Evolutionary conservation across 2,329 filamentous ascomycete genomes (phyloP).

Genomic region (Penicillium sp.): DNA sequence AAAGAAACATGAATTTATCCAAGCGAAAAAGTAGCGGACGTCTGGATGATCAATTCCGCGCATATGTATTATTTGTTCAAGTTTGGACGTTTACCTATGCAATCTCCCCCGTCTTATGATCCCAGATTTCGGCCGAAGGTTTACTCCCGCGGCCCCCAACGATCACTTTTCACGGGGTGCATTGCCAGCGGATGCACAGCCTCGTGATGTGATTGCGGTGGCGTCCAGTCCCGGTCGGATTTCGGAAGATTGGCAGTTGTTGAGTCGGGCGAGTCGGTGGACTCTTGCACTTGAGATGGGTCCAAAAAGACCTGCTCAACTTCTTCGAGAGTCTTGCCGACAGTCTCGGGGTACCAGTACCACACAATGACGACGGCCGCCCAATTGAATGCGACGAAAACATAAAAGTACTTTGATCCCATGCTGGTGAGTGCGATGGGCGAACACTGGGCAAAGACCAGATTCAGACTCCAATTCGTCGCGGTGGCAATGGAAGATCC

Average conservation of each 20-base stretch:
- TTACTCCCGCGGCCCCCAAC: too few relatives aligned
- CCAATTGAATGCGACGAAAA: constrained; percentile 47
- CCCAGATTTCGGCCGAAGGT: too few relatives aligned
- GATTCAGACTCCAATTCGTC: constrained; percentile 42
- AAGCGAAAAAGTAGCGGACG: too few relatives aligned
- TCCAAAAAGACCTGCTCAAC: constrained; percentile 25
- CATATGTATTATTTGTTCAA: too few relatives aligned
- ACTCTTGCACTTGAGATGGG: neutral
- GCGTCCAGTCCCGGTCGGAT: neutral
- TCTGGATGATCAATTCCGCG: too few relatives aligned
- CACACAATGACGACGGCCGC: constrained; percentile 33
- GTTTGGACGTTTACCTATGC: too few relatives aligned
- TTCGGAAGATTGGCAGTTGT: neutral
- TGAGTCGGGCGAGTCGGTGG: neutral
- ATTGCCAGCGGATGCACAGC: too few relatives aligned
- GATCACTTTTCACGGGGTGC: too few relatives aligned
- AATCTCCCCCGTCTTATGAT: too few relatives aligned
- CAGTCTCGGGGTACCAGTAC: constrained; percentile 32
- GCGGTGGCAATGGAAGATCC: constrained; percentile 43
- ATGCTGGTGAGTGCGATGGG: constrained; percentile 41
- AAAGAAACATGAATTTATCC: too few relatives aligned
- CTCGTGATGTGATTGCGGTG: constrained; percentile 7
- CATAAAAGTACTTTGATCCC: constrained; percentile 47
- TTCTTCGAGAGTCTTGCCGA: constrained; percentile 27
- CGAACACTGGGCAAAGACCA: constrained; percentile 47